These are phyloP conservation scores for Termitomyces sp. DNA, from an alignment of 768 basidiomycete genomes.

Conservation along the genomic window DNA sequence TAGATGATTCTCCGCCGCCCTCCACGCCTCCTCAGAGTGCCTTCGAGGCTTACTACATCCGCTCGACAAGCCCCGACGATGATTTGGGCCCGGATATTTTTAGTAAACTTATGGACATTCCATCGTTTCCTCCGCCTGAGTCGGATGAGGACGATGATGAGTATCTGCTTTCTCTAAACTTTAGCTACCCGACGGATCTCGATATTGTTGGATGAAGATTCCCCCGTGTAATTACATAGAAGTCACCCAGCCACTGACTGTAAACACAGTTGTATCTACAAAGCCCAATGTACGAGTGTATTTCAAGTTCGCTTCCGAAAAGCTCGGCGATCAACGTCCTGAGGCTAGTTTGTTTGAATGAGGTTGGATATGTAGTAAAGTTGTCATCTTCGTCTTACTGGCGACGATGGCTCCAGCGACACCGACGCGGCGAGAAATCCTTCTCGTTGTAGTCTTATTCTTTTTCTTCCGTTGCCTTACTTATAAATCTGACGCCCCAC, in stretches of 20 bases:
- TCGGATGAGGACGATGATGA: slow-evolving; percentile 19
- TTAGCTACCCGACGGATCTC: slow-evolving; percentile 20
- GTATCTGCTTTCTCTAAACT: slow-evolving; percentile 16
- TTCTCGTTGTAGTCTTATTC: slow-evolving; percentile 50
- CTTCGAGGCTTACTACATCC: slow-evolving; percentile 14
- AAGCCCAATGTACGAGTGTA: background rate
- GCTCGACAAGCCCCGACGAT: slow-evolving; percentile 12
- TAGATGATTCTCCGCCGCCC: slow-evolving; percentile 18
- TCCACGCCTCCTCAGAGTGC: slow-evolving; percentile 8
- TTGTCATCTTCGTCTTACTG: slow-evolving; percentile 3
- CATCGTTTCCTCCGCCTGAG: slow-evolving; percentile 7
- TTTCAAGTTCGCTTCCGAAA: background rate
- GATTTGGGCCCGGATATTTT: slow-evolving; percentile 6
- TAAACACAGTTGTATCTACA: background rate
- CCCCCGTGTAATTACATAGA: background rate
- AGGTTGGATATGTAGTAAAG: background rate
- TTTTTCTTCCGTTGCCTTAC: slow-evolving; percentile 48
- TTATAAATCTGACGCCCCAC: slow-evolving; percentile 9
- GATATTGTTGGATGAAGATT: background rate
- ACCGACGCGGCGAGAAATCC: slow-evolving; percentile 56
- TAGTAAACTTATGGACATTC: slow-evolving; percentile 13
- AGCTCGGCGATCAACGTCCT: slow-evolving; percentile 1
- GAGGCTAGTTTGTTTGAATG: too few species aligned
- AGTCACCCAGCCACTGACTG: background rate
- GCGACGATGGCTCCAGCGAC: slow-evolving; percentile 32